phyloP scores from a whole-genome alignment of 1,284 basidiomycete genomes.

The Ustilago trichophora region DNA sequence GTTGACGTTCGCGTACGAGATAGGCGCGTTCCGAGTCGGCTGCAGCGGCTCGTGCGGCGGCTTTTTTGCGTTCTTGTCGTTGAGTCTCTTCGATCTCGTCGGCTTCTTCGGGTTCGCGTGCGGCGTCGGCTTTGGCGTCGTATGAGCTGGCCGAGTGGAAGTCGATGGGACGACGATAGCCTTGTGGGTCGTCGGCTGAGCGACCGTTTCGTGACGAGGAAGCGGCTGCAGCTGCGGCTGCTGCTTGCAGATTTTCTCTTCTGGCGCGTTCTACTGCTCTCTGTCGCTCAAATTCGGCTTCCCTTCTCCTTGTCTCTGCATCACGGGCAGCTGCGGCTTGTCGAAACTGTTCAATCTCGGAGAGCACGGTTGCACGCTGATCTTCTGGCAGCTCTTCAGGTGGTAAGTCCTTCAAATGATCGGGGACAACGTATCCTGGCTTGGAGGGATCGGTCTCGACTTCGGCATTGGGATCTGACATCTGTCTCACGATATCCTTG shows the following conservation, averaged over 20 bases:
- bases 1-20: slow-evolving; percentile 35
- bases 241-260: slow-evolving; percentile 27
- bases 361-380: slow-evolving; percentile 89
- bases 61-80: slow-evolving; percentile 35
- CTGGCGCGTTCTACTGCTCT: slow-evolving; percentile 32
- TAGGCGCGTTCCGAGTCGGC: slow-evolving; percentile 48
- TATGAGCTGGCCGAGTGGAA: slow-evolving; percentile 40
- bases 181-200: slow-evolving; percentile 35
- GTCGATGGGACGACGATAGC: slow-evolving; percentile 43
- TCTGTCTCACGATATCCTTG: slow-evolving; percentile 61
- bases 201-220: slow-evolving; percentile 17
- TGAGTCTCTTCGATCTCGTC: slow-evolving; percentile 42
- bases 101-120: slow-evolving; percentile 46
- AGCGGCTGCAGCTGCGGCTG: slow-evolving; percentile 3
- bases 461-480: slow-evolving; percentile 71
- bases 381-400: slow-evolving; percentile 95
- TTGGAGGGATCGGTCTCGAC: slow-evolving; percentile 68
- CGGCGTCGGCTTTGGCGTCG: slow-evolving; percentile 12
- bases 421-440: slow-evolving; percentile 76
- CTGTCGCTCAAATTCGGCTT: slow-evolving; percentile 59
- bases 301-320: slow-evolving; percentile 54
- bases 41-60: slow-evolving; percentile 38
- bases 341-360: slow-evolving; percentile 85
- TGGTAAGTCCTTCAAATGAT: slow-evolving; percentile 91
- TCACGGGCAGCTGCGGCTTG: slow-evolving; percentile 60